Percentiles rank a stretch among this genome's conserved stretches.
These are phyloP conservation scores for Talaromyces sp. DNA, from an alignment of 2,329 filamentous ascomycete species.

Conservation along the genomic window DNA sequence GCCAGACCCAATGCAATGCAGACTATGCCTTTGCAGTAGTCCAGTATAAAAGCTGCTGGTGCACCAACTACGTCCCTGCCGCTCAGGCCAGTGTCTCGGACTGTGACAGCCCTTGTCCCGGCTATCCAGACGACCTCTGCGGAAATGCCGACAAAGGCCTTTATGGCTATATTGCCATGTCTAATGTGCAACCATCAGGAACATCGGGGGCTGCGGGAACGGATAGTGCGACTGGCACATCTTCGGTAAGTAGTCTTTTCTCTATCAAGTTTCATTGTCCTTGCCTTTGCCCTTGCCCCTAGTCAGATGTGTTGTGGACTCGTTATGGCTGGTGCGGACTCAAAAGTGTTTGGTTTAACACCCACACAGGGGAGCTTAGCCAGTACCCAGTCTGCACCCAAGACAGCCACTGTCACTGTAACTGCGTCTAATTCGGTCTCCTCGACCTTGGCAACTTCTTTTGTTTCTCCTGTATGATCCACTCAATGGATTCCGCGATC, in stretches of 20 bases:
- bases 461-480: slow-evolving; percentile 6
- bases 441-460: slow-evolving; percentile 10
- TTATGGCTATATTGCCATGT: slow-evolving; percentile 39
- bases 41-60: slow-evolving; percentile 44
- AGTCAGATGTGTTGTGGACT: neutral
- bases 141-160: slow-evolving; percentile 34
- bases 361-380: slow-evolving; percentile 15
- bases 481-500: slow-evolving; percentile 1
- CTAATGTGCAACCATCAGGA: slow-evolving; percentile 25
- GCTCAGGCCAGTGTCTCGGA: slow-evolving; percentile 26
- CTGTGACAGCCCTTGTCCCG: slow-evolving; percentile 39
- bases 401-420: slow-evolving; percentile 13
- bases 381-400: slow-evolving; percentile 11
- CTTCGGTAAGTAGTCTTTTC: slow-evolving; percentile 4
- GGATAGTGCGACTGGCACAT: slow-evolving; percentile 7
- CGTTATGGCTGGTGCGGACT: slow-evolving; percentile 4
- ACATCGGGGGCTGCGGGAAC: slow-evolving; percentile 20
- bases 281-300: neutral
- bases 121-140: slow-evolving; percentile 42
- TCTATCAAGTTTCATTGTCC: neutral
- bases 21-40: slow-evolving; percentile 42
- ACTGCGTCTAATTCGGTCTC: slow-evolving; percentile 10
- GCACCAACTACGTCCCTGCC: slow-evolving; percentile 41
- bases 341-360: slow-evolving; percentile 15
- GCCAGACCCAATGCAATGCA: slow-evolving; percentile 30